Base-by-base conservation (phyloP, 1,284 basidiomycete genomes). In the Veloporphyrellus conicus region DNA sequence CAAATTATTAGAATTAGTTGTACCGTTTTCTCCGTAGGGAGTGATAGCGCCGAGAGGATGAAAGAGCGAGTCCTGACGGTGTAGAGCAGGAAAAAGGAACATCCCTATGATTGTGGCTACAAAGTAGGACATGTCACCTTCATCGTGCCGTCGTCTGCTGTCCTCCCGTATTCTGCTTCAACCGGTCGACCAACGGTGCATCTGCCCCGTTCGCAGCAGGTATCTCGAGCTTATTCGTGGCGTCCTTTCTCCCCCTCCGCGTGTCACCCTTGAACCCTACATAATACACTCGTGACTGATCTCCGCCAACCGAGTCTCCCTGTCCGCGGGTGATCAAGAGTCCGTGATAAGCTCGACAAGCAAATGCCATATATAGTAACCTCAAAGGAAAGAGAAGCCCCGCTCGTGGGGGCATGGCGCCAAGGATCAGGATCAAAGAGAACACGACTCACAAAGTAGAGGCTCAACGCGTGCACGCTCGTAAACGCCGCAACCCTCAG, bases 201-300 rank as follows among this genome's bases (percentile, higher is more conserved):
- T 88, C 87, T 0, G 81, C 76, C 2, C 82, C 81, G 56, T 85
- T 77, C 1, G 80, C 81, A 23, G 87, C 83, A 3, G 81, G 82
- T 18, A 90, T 76, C 56, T 84, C 80, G 19, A 90, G 68, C 59
- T 78, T 79, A 31, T 79, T 76, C 20, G 74, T 74, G 19, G 69
- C 76, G 43, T 87, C 83, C 53, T 78, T 82, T 54, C 76, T 72
- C 11, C 69, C 64, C n/a, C 73, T 71, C 40, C 75, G 71, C 36
- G 73, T 71, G 55, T 90, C 86, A 37, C 89, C 89, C 61, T 81
- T 84, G 72, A 92, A 92, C 12, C 90, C 90, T 42, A 90, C 61
- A 60, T 81, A 92, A 60, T 84, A 92, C 36, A 91, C 66, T 32
- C 82, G 71, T 3, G 84, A 78, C 6, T 68, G 60, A 8, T 87